Conservation (phyloP, 163 green algal species). For the Scenedesmus sp. region DNA sequence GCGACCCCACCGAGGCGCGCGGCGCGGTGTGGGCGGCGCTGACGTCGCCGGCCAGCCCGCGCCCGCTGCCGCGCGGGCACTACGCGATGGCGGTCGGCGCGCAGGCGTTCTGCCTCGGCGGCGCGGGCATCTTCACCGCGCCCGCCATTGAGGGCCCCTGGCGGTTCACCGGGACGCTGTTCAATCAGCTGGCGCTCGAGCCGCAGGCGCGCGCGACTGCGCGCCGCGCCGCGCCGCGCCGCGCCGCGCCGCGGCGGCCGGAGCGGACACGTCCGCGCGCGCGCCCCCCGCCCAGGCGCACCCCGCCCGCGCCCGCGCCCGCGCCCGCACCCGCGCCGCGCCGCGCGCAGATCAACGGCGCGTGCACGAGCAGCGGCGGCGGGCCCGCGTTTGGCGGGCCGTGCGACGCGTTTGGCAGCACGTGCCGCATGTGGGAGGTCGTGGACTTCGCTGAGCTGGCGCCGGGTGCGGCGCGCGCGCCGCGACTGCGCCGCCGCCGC, state of each 20-base stretch:
- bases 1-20: slow-evolving; percentile 36
- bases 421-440: slow-evolving; percentile 47
- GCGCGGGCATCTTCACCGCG: slow-evolving; percentile 36
- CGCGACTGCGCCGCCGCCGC: no score
- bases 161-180: slow-evolving; percentile 26
- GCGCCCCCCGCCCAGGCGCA: no score
- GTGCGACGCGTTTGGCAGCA: slow-evolving; percentile 38
- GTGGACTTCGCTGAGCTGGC: slow-evolving; percentile 42
- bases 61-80: slow-evolving; percentile 2
- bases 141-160: slow-evolving; percentile 34
- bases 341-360: slow-evolving; percentile 31
- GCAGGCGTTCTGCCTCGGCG: slow-evolving; percentile 35
- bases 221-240: no score
- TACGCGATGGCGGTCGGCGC: slow-evolving; percentile 25
- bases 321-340: no score
- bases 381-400: slow-evolving; percentile 15
- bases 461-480: slow-evolving; percentile 12
- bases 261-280: no score
- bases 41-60: slow-evolving; percentile 14
- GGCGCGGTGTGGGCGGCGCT: slow-evolving; percentile 33
- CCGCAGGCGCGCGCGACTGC: slow-evolving; percentile 5
- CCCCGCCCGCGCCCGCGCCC: no score
- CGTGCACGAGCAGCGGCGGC: slow-evolving; percentile 7
- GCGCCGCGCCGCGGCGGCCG: no score
- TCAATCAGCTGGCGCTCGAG: slow-evolving; percentile 33